These are phyloP conservation scores for Avena insularis DNA, from an alignment of 176 grass and related monocot genomes.

Conservation along the genomic window DNA sequence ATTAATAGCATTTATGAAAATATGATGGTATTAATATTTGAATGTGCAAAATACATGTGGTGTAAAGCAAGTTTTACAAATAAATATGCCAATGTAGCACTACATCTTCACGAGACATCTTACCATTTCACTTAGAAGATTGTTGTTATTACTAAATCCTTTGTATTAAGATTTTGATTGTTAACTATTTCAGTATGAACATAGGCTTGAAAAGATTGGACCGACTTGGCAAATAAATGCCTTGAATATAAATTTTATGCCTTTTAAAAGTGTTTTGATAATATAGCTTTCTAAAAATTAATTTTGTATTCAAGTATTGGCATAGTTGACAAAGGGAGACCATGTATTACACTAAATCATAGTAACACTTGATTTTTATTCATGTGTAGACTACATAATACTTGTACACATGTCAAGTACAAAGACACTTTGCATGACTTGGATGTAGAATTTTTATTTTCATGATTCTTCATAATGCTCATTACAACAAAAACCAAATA, in stretches of 20 bases:
- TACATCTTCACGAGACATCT: conserved; percentile 2
- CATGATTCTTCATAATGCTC: not conserved
- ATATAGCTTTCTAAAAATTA: not conserved
- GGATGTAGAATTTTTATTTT: not conserved
- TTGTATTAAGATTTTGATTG: not conserved
- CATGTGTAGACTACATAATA: not conserved
- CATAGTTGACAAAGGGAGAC: not conserved
- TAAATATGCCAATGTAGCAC: conserved; percentile 12
- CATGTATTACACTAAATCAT: not conserved
- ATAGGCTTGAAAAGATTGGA: not conserved
- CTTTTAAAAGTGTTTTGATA: not conserved
- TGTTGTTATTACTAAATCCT: not conserved
- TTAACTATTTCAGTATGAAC: not conserved
- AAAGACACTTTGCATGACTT: conserved; percentile 22
- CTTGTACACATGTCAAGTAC: not conserved
- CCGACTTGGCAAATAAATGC: not conserved
- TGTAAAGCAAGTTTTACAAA: not conserved
- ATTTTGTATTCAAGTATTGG: conserved; percentile 19
- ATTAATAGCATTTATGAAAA: not conserved
- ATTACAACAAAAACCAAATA: not conserved
- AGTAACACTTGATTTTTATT: conserved; percentile 9
- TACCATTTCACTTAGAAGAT: conserved; percentile 21
- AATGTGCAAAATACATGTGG: not conserved
- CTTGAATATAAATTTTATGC: too few species aligned
- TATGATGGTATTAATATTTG: not conserved